These are phyloP conservation scores for Paspalum notatum DNA, from an alignment of 176 grass and related monocot genomes.

Conservation along the genomic window DNA sequence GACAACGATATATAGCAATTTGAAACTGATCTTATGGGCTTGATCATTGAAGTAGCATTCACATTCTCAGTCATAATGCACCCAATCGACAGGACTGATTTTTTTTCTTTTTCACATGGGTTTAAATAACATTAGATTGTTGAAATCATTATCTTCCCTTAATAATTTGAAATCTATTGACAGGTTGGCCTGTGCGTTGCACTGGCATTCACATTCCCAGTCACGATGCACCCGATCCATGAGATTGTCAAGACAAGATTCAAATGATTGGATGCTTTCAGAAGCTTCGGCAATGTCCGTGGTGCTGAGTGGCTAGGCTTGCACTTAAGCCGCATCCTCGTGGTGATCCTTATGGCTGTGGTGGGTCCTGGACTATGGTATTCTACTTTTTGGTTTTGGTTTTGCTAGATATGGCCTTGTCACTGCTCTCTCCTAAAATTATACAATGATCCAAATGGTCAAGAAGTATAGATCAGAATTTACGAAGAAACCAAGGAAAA, in stretches of 20 bases:
- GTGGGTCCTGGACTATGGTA: no score
- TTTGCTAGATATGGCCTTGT: no score
- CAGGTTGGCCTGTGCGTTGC: constrained; percentile 90
- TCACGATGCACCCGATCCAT: constrained; percentile 93
- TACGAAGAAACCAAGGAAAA: no score
- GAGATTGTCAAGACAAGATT: constrained; percentile 75
- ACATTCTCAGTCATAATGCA: not conserved
- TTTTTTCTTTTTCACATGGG: no score
- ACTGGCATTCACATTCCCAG: constrained; percentile 83
- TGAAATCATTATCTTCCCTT: not conserved
- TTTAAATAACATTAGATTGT: not conserved
- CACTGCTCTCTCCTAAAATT: no score
- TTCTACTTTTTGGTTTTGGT: no score
- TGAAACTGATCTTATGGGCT: not conserved
- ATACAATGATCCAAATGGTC: no score
- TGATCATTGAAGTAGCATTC: not conserved
- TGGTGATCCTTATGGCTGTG: constrained; percentile 43
- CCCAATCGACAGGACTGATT: not conserved
- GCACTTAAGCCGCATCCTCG: constrained; percentile 61
- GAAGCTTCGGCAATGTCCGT: constrained; percentile 44
- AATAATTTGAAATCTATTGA: constrained; percentile 14
- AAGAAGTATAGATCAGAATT: no score
- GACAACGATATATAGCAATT: not conserved
- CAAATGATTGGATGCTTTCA: constrained; percentile 56
- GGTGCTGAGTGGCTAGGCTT: constrained; percentile 44